A percentile compares a stretch with the other conserved stretches of the same genome.
Evolutionary conservation across 2,329 filamentous ascomycete species (phyloP).

Genomic region (Coniochaeta sp.): DNA sequence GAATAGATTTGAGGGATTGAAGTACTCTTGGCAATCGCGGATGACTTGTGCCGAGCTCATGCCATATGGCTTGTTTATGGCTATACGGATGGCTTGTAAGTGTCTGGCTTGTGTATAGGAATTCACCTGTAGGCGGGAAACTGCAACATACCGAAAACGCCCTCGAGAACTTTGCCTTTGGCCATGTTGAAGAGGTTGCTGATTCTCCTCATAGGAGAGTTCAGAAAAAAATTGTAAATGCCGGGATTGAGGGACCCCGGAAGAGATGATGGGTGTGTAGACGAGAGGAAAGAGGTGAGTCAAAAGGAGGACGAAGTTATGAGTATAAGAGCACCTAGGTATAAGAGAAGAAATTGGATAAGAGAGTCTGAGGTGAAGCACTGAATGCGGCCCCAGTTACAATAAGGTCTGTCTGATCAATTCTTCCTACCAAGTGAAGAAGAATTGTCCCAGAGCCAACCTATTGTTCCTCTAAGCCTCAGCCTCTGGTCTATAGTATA

Average conservation of each 20-base stretch:
- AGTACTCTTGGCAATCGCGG: conserved; percentile 76
- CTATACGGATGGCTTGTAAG: conserved; percentile 34
- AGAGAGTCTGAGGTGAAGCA: not conserved
- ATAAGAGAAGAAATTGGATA: not conserved
- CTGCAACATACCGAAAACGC: conserved; percentile 45
- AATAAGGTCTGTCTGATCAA: no score
- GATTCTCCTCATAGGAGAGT: conserved; percentile 22
- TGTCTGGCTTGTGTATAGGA: not conserved
- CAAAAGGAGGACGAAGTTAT: no score
- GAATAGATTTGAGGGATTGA: conserved; percentile 77
- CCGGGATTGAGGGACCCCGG: not conserved
- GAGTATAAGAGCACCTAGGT: no score
- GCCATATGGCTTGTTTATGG: conserved; percentile 85
- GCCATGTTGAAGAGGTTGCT: conserved; percentile 39
- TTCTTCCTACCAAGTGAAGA: not conserved
- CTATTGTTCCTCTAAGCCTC: not conserved
- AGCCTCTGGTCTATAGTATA: not conserved
- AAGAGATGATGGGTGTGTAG: not conserved
- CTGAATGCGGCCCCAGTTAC: not conserved
- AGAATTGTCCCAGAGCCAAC: not conserved
- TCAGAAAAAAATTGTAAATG: conserved; percentile 4
- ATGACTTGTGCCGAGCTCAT: conserved; percentile 87
- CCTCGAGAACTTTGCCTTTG: conserved; percentile 44
- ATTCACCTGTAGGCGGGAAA: conserved; percentile 4
- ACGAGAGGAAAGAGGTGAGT: not conserved